A percentile compares a stretch with the other conserved stretches of the same genome.
These are phyloP conservation scores for Taphrina flavorubra DNA, from an alignment of 1,139 yeast genomes.

Conservation along the genomic window DNA sequence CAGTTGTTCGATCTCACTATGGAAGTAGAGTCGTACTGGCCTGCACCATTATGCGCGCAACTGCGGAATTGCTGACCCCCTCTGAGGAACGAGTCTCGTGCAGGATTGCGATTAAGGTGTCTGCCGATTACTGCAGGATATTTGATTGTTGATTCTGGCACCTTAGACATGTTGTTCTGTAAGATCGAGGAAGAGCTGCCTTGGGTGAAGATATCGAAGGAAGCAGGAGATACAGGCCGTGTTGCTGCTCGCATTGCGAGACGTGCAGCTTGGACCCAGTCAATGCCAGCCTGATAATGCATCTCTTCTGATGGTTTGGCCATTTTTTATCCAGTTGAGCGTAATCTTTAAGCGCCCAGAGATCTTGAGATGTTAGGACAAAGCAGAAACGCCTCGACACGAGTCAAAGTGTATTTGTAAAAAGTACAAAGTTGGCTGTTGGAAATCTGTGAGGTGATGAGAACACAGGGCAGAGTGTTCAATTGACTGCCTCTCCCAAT, in stretches of 20 bases:
- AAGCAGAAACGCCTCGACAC: too few species aligned
- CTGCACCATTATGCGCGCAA: background rate
- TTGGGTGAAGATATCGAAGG: background rate
- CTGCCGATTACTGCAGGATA: slow-evolving; percentile 19
- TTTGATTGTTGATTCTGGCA: slow-evolving; percentile 7
- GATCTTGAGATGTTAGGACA: too few species aligned
- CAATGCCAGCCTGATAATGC: slow-evolving; percentile 30
- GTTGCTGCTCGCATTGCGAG: slow-evolving; percentile 26
- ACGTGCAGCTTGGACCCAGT: slow-evolving; percentile 30
- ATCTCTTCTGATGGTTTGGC: background rate
- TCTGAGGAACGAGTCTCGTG: slow-evolving; percentile 37
- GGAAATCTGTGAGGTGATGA: too few species aligned
- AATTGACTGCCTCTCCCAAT: too few species aligned
- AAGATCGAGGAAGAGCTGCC: background rate
- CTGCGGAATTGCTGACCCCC: slow-evolving; percentile 30
- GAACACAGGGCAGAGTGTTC: too few species aligned
- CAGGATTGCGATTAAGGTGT: slow-evolving; percentile 19
- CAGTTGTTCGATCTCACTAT: background rate
- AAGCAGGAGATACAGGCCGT: slow-evolving; percentile 4
- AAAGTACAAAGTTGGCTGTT: too few species aligned
- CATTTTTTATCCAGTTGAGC: too few species aligned
- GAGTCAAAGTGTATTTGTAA: too few species aligned
- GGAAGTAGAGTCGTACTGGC: background rate
- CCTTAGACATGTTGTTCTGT: background rate
- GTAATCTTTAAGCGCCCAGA: too few species aligned